Evolutionary conservation across 768 basidiomycete species (phyloP), one percentile per base, ranked within the genome.

Genomic region (Panaeolus papilionaceus): DNA sequence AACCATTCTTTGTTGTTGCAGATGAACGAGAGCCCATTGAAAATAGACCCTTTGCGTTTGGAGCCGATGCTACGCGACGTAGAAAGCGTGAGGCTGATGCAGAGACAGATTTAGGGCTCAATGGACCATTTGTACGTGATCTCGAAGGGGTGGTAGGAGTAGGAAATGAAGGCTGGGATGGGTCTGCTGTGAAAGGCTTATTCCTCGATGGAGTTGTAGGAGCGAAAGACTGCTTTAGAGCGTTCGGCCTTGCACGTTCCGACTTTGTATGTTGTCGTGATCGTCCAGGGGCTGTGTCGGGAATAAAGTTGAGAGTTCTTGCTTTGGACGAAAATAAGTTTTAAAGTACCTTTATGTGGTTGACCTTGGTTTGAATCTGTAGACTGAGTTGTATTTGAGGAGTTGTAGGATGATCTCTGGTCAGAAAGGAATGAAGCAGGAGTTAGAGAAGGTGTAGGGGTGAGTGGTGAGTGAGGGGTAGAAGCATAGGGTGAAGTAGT

Each of bases 11-110:
- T 37, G 89, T 91, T 1, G 87, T 88, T 40, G 71, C 63, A 38
- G 85, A 82, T 3, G 87, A 86, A 28, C 89, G 86, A 49, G 88
- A 83, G 65, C 86, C 80, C 54, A 88, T 80, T 44, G 84, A 82
- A 77, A 99, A 95, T 38, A 99, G 84, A 37, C 91, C 92, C 77
- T 98, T 99, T 39, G 96, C 92, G 75, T 98, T 99, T 2, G 97
- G 97, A 2, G 98, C 96, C 9, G 95, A 98, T 3, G 96, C 95
- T 61, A 99, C 97, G 62, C 97, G 90, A 64, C 97, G 91, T 38
- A 99, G 90, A 81, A 98, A 96, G 40, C 96, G 91, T 61, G 93
- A 88, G 9, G 94, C 92, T 0, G 89, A 88, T 16, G 89, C 89
- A 63, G 89, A 83, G 79, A 94, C 86, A 23, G 86, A 84, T 73